These are phyloP conservation scores for Malania oleifera DNA, from an alignment of 164 flowering plant species.

Conservation along the genomic window DNA sequence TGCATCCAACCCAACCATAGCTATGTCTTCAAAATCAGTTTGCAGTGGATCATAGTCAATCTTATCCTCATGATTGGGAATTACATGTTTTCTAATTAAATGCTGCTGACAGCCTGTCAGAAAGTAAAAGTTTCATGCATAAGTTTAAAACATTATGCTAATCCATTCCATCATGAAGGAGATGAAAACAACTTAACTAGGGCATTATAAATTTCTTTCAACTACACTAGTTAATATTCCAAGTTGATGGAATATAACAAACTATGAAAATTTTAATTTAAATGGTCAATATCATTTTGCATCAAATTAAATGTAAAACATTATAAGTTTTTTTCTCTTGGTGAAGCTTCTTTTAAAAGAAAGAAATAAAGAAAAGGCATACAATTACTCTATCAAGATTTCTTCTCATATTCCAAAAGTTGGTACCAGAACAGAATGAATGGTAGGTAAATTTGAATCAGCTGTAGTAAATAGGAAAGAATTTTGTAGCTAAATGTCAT, in stretches of 20 bases:
- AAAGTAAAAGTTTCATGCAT: conserved; percentile 1
- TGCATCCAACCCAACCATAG: conserved; percentile 67
- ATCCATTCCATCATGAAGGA: neutral
- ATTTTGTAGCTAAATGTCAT: neutral
- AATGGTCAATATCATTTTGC: too few relatives aligned
- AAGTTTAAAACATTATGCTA: neutral
- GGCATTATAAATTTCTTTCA: too few relatives aligned
- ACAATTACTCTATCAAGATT: too few relatives aligned
- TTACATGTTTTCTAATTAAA: conserved; percentile 10
- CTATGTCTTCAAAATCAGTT: conserved; percentile 24
- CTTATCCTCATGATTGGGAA: conserved; percentile 11
- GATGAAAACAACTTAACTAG: neutral
- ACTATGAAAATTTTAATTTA: neutral
- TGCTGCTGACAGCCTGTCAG: conserved; percentile 23
- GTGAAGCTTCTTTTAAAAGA: too few relatives aligned
- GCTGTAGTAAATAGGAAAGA: neutral
- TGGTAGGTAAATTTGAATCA: too few relatives aligned
- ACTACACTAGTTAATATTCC: neutral
- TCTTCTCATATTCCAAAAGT: too few relatives aligned
- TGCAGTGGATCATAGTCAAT: conserved; percentile 10
- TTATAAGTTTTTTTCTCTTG: too few relatives aligned
- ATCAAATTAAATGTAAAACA: too few relatives aligned
- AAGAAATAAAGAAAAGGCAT: too few relatives aligned
- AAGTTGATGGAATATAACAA: neutral
- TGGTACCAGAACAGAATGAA: too few relatives aligned